Evolutionary conservation across 148 eudicot genomes (phyloP), one percentile per base, ranked within the genome.

Genomic region (Beta vulgaris): DNA sequence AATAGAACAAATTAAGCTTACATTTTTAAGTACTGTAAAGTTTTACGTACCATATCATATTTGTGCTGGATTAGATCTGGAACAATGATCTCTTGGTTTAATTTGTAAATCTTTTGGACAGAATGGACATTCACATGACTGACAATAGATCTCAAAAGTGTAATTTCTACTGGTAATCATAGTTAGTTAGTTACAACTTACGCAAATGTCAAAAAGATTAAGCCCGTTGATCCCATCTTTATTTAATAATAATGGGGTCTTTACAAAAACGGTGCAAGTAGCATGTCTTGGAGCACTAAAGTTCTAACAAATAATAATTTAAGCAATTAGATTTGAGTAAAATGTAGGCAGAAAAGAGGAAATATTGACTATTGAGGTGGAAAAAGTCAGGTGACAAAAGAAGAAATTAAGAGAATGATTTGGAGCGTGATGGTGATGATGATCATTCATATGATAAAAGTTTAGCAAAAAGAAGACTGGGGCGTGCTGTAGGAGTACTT

Each of bases 381-480:
- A 77, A 80, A 77, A 68, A 55, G 67, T 55, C 21, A 73, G 37
- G 77, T 73, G 78, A 77, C 35, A 53, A 73, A 79, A 46, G 73
- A 58, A 64, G 74, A 66, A 66, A n/a, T n/a, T n/a, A 53, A 48
- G 71, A 83, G 69, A 82, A 82, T 86, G 83, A 82, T 84, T 72
- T 54, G 72, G 69, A 81, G 86, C 82, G 77, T 84, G 87, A 78
- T 70, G 26, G 71, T 57, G 81, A 76, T 79, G 80, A 83, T 88
- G 85, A 88, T 84, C 55, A 82, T 77, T 79, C 78, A 70, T 80
- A 81, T 76, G 88, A 77, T 75, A 83, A 84, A 84, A 84, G 72
- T 28, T 59, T 34, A 66, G n/a, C 18, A 71, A 84, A 81, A 68
- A 61, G 72, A 68, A 28, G 40, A 49, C 21, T 44, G 79, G 82